Conservation (phyloP, 768 basidiomycete species). For the Suillus placidus region DNA sequence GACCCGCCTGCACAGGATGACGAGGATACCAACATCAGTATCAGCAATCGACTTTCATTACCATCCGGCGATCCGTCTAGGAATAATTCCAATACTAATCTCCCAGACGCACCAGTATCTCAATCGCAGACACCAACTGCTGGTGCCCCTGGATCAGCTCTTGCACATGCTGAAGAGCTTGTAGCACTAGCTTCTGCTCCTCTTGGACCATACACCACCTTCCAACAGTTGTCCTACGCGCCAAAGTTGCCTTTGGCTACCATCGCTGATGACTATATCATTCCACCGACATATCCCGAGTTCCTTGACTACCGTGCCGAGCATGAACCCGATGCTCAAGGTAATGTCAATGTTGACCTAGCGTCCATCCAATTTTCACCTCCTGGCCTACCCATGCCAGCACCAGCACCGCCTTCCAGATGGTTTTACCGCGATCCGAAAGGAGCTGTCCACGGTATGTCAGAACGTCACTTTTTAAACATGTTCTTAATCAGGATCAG, state of each 20-base stretch:
- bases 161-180: slow-evolving; percentile 65
- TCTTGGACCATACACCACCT: slow-evolving; percentile 86
- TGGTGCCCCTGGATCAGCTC: slow-evolving; percentile 35
- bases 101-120: slow-evolving; percentile 20
- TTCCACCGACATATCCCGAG: slow-evolving; percentile 85
- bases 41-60: slow-evolving; percentile 61
- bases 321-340: slow-evolving; percentile 59
- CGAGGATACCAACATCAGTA: slow-evolving; percentile 59
- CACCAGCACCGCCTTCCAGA: slow-evolving; percentile 64
- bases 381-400: slow-evolving; percentile 76
- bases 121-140: slow-evolving; percentile 32
- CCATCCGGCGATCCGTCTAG: slow-evolving; percentile 40
- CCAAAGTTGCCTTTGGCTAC: slow-evolving; percentile 87
- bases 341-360: slow-evolving; percentile 46
- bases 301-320: slow-evolving; percentile 71
- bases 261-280: slow-evolving; percentile 89
- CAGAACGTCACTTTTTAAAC: background rate
- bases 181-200: slow-evolving; percentile 67
- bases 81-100: slow-evolving; percentile 30
- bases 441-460: slow-evolving; percentile 73
- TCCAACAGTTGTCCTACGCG: slow-evolving; percentile 86
- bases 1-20: slow-evolving; percentile 49
- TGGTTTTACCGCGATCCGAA: slow-evolving; percentile 90
- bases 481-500: slow-evolving; percentile 39
- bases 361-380: slow-evolving; percentile 73